Conservation (phyloP, 1,139 yeast species). For the Pichia terricola region DNA sequence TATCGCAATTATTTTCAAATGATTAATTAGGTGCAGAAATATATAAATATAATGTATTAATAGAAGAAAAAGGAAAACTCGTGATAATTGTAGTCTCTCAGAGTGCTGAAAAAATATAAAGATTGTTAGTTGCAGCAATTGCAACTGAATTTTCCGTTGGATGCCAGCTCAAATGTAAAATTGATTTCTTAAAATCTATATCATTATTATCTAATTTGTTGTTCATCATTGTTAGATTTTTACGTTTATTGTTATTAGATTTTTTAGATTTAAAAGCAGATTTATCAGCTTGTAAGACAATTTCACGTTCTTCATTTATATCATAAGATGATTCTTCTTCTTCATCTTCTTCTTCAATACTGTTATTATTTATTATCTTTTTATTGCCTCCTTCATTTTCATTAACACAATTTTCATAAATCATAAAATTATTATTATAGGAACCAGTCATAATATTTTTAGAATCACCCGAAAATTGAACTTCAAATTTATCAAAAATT, state of each 20-base stretch:
- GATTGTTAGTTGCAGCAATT: slow-evolving; percentile 95
- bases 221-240: slow-evolving; percentile 26
- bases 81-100: slow-evolving; percentile 17
- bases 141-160: slow-evolving; percentile 95
- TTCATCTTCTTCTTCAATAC: too few relatives aligned
- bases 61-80: too few relatives aligned
- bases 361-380: slow-evolving; percentile 20
- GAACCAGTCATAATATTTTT: slow-evolving; percentile 94
- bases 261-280: slow-evolving; percentile 87
- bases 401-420: slow-evolving; percentile 73
- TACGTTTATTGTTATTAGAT: slow-evolving; percentile 20
- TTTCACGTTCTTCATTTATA: slow-evolving; percentile 38
- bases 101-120: slow-evolving; percentile 67
- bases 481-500: slow-evolving; percentile 96
- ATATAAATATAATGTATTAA: too few relatives aligned
- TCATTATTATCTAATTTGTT: slow-evolving; percentile 62
- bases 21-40: too few relatives aligned
- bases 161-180: slow-evolving; percentile 96
- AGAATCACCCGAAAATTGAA: slow-evolving; percentile 89
- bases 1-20: too few relatives aligned
- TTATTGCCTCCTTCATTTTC: slow-evolving; percentile 16
- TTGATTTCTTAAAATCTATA: slow-evolving; percentile 90
- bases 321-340: too few relatives aligned
- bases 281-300: slow-evolving; percentile 93
- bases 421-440: slow-evolving; percentile 93